Evolutionary conservation across 2,329 filamentous ascomycete genomes (phyloP), one percentile per base, ranked within the genome.

Genomic region (Paecilomyces dactylethromorphus): DNA sequence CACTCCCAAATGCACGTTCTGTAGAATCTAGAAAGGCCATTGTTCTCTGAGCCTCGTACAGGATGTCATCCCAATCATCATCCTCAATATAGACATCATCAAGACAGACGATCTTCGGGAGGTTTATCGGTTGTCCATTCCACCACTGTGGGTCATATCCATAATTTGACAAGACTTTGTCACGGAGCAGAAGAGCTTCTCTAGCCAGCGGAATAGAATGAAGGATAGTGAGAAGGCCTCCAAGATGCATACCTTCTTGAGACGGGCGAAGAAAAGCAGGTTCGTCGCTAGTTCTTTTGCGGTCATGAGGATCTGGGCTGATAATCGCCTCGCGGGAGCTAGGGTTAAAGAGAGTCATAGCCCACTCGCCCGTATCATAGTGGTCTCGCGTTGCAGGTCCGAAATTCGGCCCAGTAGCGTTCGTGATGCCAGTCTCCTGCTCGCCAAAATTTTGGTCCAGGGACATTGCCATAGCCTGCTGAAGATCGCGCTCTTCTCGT

Each of bases 11-110:
- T 1, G 82, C 79, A 58, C 85, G 79, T 51, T 81, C 72, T 3
- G 84, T 84, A 3, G 69, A 71, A 64, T 86, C 83, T 54, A 87
- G 69, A 57, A 87, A 85, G 3, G 84, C 84, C 76, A 87, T 83
- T 53, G 87, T 65, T 12, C 85, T 79, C 67, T 88, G 85, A 35
- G 79, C 74, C 69, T 87, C 85, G 54, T 81, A 73, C 10, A 87
- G 69, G 18, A 86, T 71, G 51, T 81, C 77, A 49, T 78, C 73
- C 63, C 71, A 71, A 39, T 76, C 69, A 21, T 66, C 68, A 35
- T 74, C 69, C 3, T 68, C 67, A 10, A 68, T 67, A 8, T 67
- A 64, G 31, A 70, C 65, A 58, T 74, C 70, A 29, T 71, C 66
- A 15, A 77, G 66, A 55, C 80, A 77, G n/a, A 85, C 76, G 22